Evolutionary conservation across 148 eudicot species (phyloP), one percentile per base, ranked within the genome.

Genomic region (Fallopia convolvulus): DNA sequence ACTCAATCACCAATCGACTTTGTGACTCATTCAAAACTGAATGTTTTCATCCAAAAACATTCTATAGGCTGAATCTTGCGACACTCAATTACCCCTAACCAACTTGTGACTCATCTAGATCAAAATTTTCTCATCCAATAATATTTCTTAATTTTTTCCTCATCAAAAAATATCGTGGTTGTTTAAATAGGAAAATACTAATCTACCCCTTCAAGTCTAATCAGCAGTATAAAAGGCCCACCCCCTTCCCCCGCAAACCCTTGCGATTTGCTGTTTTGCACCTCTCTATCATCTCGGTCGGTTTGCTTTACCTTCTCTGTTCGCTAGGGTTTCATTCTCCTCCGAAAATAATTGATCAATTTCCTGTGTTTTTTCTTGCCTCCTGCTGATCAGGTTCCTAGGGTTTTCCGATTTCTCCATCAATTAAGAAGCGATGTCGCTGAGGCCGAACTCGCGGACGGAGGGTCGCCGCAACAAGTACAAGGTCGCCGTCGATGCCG

Each of bases 401-500:
- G 41, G 71, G 3, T 60, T 60, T n/a, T 63, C 70, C 39, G 44
- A 1, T 39, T 68, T 36, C 44, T 15, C 6, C 44, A 15, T 39
- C 44, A 17, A 36, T 33, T 3, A 17, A 68, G 10, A 5, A 32
- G 40, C 49, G 15, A 86, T 86, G 86, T 86, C 86, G 21, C 74
- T 86, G 33, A 65, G 89, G 50, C 86, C 89, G 17, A 80, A 46
- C 61, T 77, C 81, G 9, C 76, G 86, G 52, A 76, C 82, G 30
- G 87, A 86, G 70, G 80, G 73, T 17, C 82, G 89, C 53, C 81
- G 83, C 70, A 86, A 77, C 79, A 72, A 70, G 82, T 86, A 86
- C 86, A 84, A 86, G 77, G 83, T 82, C 71, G 74, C 85, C 63
- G 89, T 86, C 46, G 89, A 86, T 32, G 89, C 85, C 5, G 87